Base-by-base conservation (phyloP, 305 asterid species). In the Nicotiana rustica region DNA sequence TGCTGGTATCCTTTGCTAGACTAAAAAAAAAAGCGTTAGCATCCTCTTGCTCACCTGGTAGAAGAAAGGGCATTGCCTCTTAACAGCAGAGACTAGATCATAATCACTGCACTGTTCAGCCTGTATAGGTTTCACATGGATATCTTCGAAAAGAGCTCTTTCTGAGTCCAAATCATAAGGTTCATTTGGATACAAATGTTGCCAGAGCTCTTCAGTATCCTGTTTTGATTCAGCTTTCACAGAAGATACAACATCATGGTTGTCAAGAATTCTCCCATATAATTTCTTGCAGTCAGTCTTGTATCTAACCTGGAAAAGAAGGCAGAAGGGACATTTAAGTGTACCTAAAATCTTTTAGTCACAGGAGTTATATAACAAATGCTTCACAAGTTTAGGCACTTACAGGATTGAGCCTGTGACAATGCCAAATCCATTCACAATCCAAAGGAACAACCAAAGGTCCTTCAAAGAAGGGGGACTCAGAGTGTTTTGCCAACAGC, bases 381-480 rank as follows among this genome's bases (percentile, higher is more conserved):
- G 21, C 47, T 73, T 33, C 67, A 61, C 17, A 57, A 76, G 52
- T 29, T 69, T 21, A 69, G 81, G 75, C 82, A 67, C 94, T 44
- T 91, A 96, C 99, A 56, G 99, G 99, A 86, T 95, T 96, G 83
- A 96, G 98, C 83, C 98, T 90, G 93, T 96, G 98, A 85, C 97
- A 93, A 86, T 95, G 99, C 99, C 99, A 96, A 88, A 96, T 82
- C 98, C 98, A 96, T 90, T 96, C 99, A 78, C 97, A 95, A 84
- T 96, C 99, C 67, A 96, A 89, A 86, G 99, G 99, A 84, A 89
- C 93, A 82, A 95, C 97, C 86, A 96, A 70, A 36, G 93, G 93
- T 77, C 96, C 98, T 83, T 95, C 92, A 55, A 86, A 77, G 64
- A 87, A 84, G 21, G 87, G 94, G 68, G 95, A 86, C 82, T 91